phyloP scores from a whole-genome alignment of 345 rosid species.

The Noccaea caerulescens region DNA sequence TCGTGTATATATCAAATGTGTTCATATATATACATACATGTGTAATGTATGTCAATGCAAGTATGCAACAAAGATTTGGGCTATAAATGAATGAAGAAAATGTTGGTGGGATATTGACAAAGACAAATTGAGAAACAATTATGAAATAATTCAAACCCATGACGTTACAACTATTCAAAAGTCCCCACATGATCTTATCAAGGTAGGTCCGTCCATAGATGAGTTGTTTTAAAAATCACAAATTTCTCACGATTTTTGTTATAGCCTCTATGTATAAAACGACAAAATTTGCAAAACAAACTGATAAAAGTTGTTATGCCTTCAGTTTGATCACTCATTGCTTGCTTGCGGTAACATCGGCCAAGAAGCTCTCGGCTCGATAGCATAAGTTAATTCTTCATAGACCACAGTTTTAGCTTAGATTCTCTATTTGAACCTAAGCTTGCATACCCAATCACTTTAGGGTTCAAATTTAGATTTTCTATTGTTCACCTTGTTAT shows the following conservation, averaged over 20 bases:
- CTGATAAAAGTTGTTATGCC: no score
- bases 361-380: no score
- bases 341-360: no score
- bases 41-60: conserved; percentile 16
- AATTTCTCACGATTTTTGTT: conserved; percentile 15
- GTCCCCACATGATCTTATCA: conserved; percentile 46
- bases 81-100: conserved; percentile 41
- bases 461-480: no score
- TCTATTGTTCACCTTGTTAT: no score
- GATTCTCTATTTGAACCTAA: no score
- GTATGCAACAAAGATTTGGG: conserved; percentile 43
- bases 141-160: conserved; percentile 44
- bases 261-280: not conserved
- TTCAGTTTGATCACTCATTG: no score
- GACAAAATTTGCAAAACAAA: not conserved
- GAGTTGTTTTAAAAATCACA: conserved; percentile 30
- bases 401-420: no score
- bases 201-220: conserved; percentile 37
- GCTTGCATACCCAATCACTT: no score
- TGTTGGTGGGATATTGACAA: conserved; percentile 43
- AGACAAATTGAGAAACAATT: conserved; percentile 19
- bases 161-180: conserved; percentile 44
- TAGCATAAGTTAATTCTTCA: no score
- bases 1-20: not conserved
- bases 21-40: not conserved